These are phyloP conservation scores for Botrytis elliptica DNA, from an alignment of 2,329 filamentous ascomycete species.

Conservation along the genomic window DNA sequence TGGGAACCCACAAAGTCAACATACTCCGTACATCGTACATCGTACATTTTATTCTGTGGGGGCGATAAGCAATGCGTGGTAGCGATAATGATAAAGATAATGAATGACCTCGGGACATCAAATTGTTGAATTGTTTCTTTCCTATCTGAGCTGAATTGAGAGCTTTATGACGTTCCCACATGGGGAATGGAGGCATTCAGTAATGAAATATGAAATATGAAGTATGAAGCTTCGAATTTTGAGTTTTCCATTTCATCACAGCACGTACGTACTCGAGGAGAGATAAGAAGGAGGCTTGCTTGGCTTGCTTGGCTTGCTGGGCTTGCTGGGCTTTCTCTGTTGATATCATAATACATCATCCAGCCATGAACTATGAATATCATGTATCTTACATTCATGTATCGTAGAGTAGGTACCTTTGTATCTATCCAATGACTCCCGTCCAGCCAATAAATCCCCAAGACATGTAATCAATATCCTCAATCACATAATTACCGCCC, in stretches of 20 bases:
- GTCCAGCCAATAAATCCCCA: neutral
- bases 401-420: too few species aligned
- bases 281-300: neutral
- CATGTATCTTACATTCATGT: neutral
- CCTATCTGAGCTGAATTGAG: neutral
- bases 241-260: neutral
- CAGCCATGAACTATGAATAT: neutral
- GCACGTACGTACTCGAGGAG: neutral
- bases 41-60: neutral
- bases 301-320: neutral
- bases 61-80: neutral
- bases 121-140: neutral
- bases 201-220: neutral
- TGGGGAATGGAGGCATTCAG: neutral
- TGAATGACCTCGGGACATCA: neutral
- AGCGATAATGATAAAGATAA: slow-evolving; percentile 1
- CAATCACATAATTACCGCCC: neutral
- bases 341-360: neutral
- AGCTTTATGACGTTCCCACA: neutral
- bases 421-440: neutral
- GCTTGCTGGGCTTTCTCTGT: neutral
- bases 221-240: neutral
- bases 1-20: neutral
- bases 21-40: neutral
- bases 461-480: neutral